phyloP scores from a whole-genome alignment of 2,329 filamentous ascomycete genomes.

The Colletotrichum orbiculare region DNA sequence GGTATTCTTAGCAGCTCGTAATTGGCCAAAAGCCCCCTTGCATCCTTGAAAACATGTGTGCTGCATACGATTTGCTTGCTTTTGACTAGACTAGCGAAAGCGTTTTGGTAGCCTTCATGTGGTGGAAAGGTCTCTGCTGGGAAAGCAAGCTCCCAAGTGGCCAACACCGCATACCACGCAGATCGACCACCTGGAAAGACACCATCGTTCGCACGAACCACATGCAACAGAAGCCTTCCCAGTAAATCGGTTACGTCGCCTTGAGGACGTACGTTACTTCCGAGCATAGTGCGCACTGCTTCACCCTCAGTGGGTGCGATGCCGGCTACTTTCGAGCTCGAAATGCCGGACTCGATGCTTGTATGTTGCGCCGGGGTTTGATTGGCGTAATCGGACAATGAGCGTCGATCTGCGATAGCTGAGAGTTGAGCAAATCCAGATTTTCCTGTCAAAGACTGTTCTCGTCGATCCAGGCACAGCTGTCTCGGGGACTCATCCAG shows the following conservation, averaged over 20 bases:
- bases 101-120: slow-evolving; percentile 51
- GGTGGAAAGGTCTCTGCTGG: slow-evolving; percentile 52
- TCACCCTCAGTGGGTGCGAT: background rate
- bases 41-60: slow-evolving; percentile 56
- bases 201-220: slow-evolving; percentile 55
- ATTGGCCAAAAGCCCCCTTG: slow-evolving; percentile 55
- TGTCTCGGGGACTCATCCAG: slow-evolving; percentile 5
- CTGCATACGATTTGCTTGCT: slow-evolving; percentile 51
- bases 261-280: background rate
- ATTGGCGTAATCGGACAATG: too few relatives aligned
- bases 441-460: background rate
- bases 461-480: background rate
- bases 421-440: background rate
- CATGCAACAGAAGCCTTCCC: slow-evolving; percentile 45
- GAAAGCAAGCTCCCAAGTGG: slow-evolving; percentile 57
- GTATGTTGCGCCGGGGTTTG: too few relatives aligned
- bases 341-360: too few relatives aligned
- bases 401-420: too few relatives aligned
- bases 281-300: slow-evolving; percentile 15
- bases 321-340: too few relatives aligned
- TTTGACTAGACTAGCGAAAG: slow-evolving; percentile 52
- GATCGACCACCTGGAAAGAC: slow-evolving; percentile 63
- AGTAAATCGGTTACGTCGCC: slow-evolving; percentile 2
- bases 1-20: slow-evolving; percentile 57
- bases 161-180: slow-evolving; percentile 59